phyloP scores from a whole-genome alignment of 2,329 filamentous ascomycete genomes.

The Ophiostoma ips region DNA sequence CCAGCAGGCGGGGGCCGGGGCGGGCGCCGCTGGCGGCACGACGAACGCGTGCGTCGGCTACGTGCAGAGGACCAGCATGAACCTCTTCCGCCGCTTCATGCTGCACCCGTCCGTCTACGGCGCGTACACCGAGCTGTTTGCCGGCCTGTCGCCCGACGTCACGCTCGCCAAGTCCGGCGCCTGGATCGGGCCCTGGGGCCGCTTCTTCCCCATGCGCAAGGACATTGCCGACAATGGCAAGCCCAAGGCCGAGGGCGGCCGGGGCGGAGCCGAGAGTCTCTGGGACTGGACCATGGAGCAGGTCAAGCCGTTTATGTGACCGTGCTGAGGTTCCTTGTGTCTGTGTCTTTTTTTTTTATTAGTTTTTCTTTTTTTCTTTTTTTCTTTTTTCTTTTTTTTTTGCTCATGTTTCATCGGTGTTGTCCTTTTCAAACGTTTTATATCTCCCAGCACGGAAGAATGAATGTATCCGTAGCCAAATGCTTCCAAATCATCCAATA shows the following conservation, averaged over 20 bases:
- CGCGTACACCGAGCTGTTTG: conserved; percentile 27
- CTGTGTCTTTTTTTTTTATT: background rate
- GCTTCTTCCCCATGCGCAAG: conserved; percentile 20
- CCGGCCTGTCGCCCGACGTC: conserved; percentile 24
- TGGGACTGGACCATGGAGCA: conserved; percentile 30
- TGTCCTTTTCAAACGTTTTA: background rate
- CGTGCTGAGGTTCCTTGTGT: too few species aligned
- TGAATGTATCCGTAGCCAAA: background rate
- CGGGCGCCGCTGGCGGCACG: background rate
- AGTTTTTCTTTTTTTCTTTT: background rate
- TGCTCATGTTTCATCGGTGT: too few species aligned
- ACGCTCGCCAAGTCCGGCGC: conserved; percentile 17
- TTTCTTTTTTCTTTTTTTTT: background rate
- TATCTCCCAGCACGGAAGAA: background rate
- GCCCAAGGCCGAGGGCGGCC: conserved; percentile 24
- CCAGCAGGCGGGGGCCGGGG: too few species aligned
- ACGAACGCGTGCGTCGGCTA: background rate
- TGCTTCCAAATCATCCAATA: background rate
- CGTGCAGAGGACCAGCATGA: background rate
- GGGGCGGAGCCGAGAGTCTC: conserved; percentile 23
- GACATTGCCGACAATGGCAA: conserved; percentile 20
- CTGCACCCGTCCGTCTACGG: conserved; percentile 17
- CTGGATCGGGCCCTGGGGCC: conserved; percentile 25
- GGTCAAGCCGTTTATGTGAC: conserved; percentile 18
- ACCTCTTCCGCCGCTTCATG: conserved; percentile 3